Base-by-base conservation (phyloP, 2,329 filamentous ascomycete species). In the Exophiala oligosperma region DNA sequence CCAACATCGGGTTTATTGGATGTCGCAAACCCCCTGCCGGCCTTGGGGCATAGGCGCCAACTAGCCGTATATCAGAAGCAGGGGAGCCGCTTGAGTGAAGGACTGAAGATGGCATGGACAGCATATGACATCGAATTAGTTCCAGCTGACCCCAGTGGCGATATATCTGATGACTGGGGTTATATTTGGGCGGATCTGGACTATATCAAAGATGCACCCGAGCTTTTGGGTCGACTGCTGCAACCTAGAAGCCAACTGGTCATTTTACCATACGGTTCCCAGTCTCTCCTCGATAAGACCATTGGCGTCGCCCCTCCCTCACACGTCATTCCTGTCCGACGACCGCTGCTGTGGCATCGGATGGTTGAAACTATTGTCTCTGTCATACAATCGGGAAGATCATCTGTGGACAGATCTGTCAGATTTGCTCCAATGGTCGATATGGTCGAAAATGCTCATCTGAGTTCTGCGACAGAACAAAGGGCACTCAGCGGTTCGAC, bases 401-500 rank as follows among this genome's bases (percentile, higher is more conserved):
- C 46, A 9, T 43, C 59, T 23, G 49, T 56, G 21, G 54, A 61
- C 32, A 62, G 61, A 56, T 61, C 62, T 12, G 68, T 69, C 38
- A 57, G 67, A 50, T 70, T 70, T 54, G 66, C 67, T 29, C 54
- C 64, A 14, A 57, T 61, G 3, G 64, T 69, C 21, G 63, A 69
- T 28, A 53, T 70, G 26, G 49, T 69, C 29, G 61, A 67, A 38
- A 44, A 49, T 9, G 53, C 38, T 11, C 50, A 47, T 14, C 32
- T 64, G 21, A 49, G 26, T 51, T 56, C 49, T 26, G 37, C 54
- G 17, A 52, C 55, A 26, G 62, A 63, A 53, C 64, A 35, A 23
- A 61, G 43, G 29, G 23, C 50, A 3, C 47, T 61, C 9, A 59
- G 57, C 14, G 68, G 68, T 52, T 76, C 89, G 9, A 87, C 81